Conservation (phyloP, 176 grass and related monocot species). For the Eleusine indica region DNA sequence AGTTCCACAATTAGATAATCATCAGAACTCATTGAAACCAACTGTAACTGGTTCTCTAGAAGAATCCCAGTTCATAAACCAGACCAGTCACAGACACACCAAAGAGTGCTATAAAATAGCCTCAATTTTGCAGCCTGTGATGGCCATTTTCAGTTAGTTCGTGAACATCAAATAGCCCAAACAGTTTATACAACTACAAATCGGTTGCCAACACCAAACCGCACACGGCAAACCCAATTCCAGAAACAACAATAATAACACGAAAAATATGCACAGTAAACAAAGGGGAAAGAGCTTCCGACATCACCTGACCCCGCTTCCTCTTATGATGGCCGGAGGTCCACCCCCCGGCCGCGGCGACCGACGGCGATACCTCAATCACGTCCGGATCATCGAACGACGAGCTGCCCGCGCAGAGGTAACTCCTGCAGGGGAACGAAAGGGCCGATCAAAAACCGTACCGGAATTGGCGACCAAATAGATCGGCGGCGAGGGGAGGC, state of each 20-base stretch:
- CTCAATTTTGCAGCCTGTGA: background rate
- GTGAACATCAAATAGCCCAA: background rate
- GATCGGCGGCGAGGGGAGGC: constrained; percentile 27
- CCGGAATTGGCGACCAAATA: constrained; percentile 4
- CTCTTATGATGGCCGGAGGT: constrained; percentile 60
- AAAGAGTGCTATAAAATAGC: background rate
- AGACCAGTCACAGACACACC: background rate
- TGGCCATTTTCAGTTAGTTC: background rate
- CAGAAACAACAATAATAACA: background rate
- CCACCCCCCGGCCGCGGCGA: constrained; percentile 49
- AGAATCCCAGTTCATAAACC: constrained; percentile 3
- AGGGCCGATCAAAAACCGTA: background rate
- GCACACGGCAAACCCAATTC: background rate
- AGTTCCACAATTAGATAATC: background rate
- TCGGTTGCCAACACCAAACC: background rate
- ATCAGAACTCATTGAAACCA: background rate
- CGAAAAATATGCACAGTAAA: background rate
- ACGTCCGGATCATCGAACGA: constrained; percentile 64
- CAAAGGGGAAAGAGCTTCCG: constrained; percentile 8
- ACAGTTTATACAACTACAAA: background rate
- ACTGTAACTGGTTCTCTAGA: background rate
- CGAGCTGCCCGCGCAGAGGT: constrained; percentile 51
- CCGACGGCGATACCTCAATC: constrained; percentile 55
- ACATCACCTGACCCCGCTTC: constrained; percentile 61
- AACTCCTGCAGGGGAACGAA: constrained; percentile 31